Percentiles rank a stretch among this genome's conserved stretches.
phyloP scores from a whole-genome alignment of 1,139 yeast genomes.

The Pichia sp. region DNA sequence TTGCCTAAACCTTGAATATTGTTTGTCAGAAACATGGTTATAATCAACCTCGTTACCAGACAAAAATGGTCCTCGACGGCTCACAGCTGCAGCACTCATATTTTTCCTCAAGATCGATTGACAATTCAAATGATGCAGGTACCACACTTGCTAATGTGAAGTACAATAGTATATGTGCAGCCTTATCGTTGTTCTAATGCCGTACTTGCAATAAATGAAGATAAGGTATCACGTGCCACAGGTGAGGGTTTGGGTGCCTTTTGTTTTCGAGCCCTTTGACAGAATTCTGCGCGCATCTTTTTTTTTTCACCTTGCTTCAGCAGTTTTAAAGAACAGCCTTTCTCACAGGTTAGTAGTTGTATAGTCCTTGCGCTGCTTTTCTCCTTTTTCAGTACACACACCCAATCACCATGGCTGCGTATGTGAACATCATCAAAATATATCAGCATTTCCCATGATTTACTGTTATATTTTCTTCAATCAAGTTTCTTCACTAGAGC shows the following conservation, averaged over 20 bases:
- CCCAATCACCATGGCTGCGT: conserved; percentile 22
- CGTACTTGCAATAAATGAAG: too few relatives aligned
- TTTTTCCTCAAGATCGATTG: not conserved
- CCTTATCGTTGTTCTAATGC: too few relatives aligned
- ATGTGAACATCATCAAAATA: conserved; percentile 13
- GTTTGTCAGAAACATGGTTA: conserved; percentile 63
- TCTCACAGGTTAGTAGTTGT: too few relatives aligned
- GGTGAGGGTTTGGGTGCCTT: too few relatives aligned
- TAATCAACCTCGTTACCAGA: conserved; percentile 37
- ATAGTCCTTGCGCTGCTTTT: not conserved
- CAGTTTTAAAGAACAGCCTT: too few relatives aligned
- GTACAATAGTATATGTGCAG: too few relatives aligned
- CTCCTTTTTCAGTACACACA: not conserved
- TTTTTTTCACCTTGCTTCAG: too few relatives aligned
- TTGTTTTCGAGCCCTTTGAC: too few relatives aligned
- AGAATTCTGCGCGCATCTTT: too few relatives aligned
- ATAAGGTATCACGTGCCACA: too few relatives aligned
- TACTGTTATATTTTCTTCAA: not conserved
- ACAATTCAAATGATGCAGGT: too few relatives aligned
- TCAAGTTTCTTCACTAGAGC: not conserved
- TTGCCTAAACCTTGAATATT: conserved; percentile 57
- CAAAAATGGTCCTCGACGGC: not conserved
- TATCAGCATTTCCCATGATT: not conserved
- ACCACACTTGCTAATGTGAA: too few relatives aligned
- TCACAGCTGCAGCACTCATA: conserved; percentile 1